Conservation (phyloP, 2,329 filamentous ascomycete genomes). For the Biscogniauxia mediterranea region DNA sequence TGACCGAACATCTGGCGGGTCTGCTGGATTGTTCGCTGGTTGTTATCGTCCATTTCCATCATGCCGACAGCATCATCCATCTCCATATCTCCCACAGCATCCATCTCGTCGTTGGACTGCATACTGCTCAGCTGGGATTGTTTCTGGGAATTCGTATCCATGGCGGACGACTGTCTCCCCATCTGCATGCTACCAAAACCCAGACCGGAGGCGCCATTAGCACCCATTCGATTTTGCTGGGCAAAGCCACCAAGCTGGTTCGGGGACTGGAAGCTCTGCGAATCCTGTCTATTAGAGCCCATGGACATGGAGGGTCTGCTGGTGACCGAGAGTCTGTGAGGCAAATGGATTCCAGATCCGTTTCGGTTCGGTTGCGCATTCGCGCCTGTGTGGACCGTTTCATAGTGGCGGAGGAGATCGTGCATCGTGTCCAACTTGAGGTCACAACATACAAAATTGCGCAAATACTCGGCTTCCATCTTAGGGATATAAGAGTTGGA, state of each 20-base stretch:
- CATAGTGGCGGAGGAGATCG: slow-evolving; percentile 93
- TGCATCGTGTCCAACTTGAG: slow-evolving; percentile 87
- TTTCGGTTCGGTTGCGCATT: slow-evolving; percentile 37
- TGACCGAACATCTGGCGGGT: slow-evolving; percentile 68
- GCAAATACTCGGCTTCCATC: slow-evolving; percentile 96
- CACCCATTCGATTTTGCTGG: slow-evolving; percentile 27
- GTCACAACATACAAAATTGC: slow-evolving; percentile 94
- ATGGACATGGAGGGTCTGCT: slow-evolving; percentile 29
- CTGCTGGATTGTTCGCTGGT: slow-evolving; percentile 65
- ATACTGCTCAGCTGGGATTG: slow-evolving; percentile 45
- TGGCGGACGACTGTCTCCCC: slow-evolving; percentile 35
- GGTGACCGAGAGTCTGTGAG: slow-evolving; percentile 31
- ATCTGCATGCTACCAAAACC: slow-evolving; percentile 37
- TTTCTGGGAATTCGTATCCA: slow-evolving; percentile 36
- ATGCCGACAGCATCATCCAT: slow-evolving; percentile 79
- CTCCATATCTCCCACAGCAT: slow-evolving; percentile 91
- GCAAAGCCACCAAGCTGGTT: slow-evolving; percentile 28
- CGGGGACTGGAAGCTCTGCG: slow-evolving; percentile 28
- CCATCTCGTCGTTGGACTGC: slow-evolving; percentile 63
- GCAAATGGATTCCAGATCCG: slow-evolving; percentile 27
- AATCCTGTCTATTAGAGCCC: slow-evolving; percentile 26
- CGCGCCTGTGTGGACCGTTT: slow-evolving; percentile 79
- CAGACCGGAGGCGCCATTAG: slow-evolving; percentile 20
- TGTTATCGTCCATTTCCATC: slow-evolving; percentile 61
- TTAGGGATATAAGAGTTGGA: slow-evolving; percentile 96